Evolutionary conservation across 2,329 filamentous ascomycete species (phyloP).

Genomic region (Venturia effusa): DNA sequence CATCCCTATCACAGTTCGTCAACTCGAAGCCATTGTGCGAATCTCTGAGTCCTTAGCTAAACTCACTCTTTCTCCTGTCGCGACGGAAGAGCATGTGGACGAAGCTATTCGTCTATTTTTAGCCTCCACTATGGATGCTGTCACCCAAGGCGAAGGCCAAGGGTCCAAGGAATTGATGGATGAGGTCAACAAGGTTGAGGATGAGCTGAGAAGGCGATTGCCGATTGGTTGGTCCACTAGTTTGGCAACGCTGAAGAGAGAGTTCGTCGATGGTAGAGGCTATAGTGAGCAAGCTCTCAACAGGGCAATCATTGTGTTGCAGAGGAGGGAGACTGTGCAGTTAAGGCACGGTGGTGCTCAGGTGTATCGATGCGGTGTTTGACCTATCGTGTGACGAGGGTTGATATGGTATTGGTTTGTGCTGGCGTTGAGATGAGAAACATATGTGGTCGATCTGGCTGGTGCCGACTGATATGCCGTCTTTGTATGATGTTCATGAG

Average conservation of each 20-base stretch:
- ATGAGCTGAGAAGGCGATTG: constrained; percentile 74
- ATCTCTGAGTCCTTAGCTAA: constrained; percentile 96
- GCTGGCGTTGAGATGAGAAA: neutral
- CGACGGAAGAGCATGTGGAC: constrained; percentile 85
- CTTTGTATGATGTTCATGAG: neutral
- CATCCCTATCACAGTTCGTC: constrained; percentile 94
- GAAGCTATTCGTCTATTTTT: constrained; percentile 96
- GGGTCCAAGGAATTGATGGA: constrained; percentile 85
- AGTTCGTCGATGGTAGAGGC: constrained; percentile 85
- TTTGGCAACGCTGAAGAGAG: constrained; percentile 70
- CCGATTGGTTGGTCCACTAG: constrained; percentile 95
- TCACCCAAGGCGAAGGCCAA: constrained; percentile 71
- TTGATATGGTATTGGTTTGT: neutral
- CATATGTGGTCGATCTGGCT: neutral
- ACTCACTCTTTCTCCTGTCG: constrained; percentile 72
- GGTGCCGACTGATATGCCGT: neutral
- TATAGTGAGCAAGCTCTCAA: constrained; percentile 83
- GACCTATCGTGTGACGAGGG: neutral
- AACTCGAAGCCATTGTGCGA: constrained; percentile 92
- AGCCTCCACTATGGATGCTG: constrained; percentile 94
- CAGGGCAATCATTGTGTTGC: constrained; percentile 73
- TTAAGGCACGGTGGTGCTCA: constrained; percentile 66
- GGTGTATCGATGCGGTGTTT: constrained; percentile 64
- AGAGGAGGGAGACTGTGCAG: constrained; percentile 76
- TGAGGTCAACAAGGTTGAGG: constrained; percentile 76